Conservation (phyloP, 371 early-diverging fungal genomes). For the Zopfochytrium polystomum region DNA sequence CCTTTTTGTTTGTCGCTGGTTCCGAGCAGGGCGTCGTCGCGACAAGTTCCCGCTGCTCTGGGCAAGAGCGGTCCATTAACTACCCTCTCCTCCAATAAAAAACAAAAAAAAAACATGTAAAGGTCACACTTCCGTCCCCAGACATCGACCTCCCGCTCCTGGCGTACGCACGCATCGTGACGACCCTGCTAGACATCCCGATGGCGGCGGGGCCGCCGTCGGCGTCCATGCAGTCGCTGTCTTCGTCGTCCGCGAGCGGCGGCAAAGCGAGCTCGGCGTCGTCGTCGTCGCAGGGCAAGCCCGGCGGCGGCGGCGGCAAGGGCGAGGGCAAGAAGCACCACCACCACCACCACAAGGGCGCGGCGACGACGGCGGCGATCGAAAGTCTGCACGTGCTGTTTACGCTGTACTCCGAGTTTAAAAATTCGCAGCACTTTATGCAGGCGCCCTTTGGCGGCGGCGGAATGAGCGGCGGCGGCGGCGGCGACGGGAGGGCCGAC, state of each 20-base stretch:
- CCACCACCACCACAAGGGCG: conserved; percentile 10
- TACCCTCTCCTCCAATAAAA: no score
- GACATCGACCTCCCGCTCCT: conserved; percentile 40
- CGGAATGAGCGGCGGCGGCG: no score
- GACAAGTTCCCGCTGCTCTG: no score
- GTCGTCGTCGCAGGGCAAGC: no score
- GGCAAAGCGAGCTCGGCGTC: no score
- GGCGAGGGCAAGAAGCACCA: conserved; percentile 1
- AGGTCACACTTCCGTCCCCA: conserved; percentile 36
- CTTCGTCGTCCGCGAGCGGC: no score
- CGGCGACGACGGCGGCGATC: conserved; percentile 24
- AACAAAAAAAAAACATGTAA: no score
- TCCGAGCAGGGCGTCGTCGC: no score
- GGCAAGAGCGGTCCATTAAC: no score
- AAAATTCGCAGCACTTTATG: conserved; percentile 50
- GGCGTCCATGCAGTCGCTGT: neutral
- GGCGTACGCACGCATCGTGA: conserved; percentile 32
- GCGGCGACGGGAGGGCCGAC: no score
- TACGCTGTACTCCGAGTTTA: conserved; percentile 50
- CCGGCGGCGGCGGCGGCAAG: no score
- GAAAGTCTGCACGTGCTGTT: conserved; percentile 51
- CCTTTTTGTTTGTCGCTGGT: neutral
- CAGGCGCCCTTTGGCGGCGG: no score
- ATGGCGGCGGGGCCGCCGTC: conserved; percentile 4
- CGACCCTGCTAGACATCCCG: conserved; percentile 48